These are phyloP conservation scores for Paradendryphiella salina DNA, from an alignment of 2,329 filamentous ascomycete genomes.

Conservation along the genomic window DNA sequence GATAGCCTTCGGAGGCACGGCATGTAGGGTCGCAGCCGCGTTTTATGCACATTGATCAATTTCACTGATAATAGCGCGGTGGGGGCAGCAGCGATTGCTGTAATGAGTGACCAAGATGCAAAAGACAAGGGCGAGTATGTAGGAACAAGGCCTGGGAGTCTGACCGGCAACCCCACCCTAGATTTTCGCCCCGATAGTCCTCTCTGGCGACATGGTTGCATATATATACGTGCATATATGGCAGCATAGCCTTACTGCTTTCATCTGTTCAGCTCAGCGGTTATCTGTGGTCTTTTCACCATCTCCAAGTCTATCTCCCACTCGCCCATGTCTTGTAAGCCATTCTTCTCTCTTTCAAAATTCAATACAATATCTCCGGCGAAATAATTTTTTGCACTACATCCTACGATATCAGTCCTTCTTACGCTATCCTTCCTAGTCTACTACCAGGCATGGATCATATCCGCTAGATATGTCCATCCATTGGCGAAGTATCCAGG, in stretches of 20 bases:
- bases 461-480: conserved; percentile 1
- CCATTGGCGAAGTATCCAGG: conserved; percentile 5
- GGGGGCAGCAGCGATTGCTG: no score
- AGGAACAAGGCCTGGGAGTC: background rate
- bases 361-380: background rate
- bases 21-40: background rate
- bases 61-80: background rate
- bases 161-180: background rate
- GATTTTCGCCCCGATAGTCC: background rate
- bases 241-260: no score
- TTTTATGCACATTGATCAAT: background rate
- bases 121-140: background rate
- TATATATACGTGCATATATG: background rate
- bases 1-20: background rate
- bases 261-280: no score
- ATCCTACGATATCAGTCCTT: background rate
- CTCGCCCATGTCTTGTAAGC: no score
- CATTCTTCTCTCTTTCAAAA: background rate
- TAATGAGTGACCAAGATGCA: background rate
- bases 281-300: no score
- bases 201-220: background rate
- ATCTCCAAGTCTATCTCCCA: no score
- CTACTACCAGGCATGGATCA: background rate
- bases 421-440: background rate
- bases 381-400: background rate